A percentile compares a stretch with the other conserved stretches of the same genome.
phyloP scores from a whole-genome alignment of 345 rosid species.

The Gossypium turneri region DNA sequence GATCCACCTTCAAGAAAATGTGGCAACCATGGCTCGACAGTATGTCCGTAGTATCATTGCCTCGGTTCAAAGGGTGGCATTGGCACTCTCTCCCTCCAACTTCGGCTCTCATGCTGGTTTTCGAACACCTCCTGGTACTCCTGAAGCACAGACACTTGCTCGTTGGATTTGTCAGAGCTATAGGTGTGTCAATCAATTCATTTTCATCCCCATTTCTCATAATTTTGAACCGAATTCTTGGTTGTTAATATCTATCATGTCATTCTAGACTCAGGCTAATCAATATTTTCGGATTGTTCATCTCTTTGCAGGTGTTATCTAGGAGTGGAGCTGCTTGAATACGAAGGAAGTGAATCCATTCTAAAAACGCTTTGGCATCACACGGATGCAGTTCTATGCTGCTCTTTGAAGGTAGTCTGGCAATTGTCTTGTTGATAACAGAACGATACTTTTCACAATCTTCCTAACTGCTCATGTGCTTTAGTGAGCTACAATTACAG shows the following conservation, averaged over 20 bases:
- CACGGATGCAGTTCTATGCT: slow-evolving; percentile 82
- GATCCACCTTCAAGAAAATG: slow-evolving; percentile 81
- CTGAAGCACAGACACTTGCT: slow-evolving; percentile 88
- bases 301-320: slow-evolving; percentile 56
- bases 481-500: background rate
- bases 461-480: background rate
- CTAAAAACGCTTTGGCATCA: slow-evolving; percentile 89
- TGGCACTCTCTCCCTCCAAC: slow-evolving; percentile 83
- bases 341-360: slow-evolving; percentile 59
- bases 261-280: background rate
- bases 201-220: background rate
- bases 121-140: slow-evolving; percentile 65
- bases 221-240: background rate
- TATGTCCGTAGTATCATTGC: slow-evolving; percentile 81
- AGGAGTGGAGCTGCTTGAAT: slow-evolving; percentile 76
- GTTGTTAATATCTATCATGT: background rate
- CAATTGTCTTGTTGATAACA: background rate
- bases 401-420: slow-evolving; percentile 68
- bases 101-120: slow-evolving; percentile 54
- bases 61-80: slow-evolving; percentile 87
- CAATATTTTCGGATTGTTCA: background rate
- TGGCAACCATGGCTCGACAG: slow-evolving; percentile 88
- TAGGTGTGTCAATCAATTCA: slow-evolving; percentile 32
- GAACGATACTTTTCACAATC: too few relatives aligned
- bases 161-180: slow-evolving; percentile 86